Evolutionary conservation across 306 rosid species (phyloP).

Genomic region (Lathyrus tuberosus): DNA sequence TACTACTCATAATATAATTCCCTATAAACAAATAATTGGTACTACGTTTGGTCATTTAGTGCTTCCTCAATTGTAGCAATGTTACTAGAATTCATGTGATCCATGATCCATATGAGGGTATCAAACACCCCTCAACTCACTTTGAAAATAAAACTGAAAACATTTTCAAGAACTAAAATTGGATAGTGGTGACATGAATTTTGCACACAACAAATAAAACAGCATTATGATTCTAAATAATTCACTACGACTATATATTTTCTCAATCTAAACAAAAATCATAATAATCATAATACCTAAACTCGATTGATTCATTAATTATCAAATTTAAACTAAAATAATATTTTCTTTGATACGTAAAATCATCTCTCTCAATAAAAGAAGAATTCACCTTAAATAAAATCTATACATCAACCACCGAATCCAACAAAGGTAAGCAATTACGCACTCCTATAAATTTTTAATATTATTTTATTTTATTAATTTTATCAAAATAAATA

Average conservation of each 20-base stretch:
- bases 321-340: background rate
- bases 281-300: background rate
- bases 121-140: background rate
- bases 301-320: background rate
- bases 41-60: background rate
- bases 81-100: background rate
- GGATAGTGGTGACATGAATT: too few species aligned
- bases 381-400: too few species aligned
- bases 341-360: too few species aligned
- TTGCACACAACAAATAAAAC: too few species aligned
- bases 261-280: background rate
- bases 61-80: background rate
- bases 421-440: slow-evolving; percentile 10
- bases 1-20: background rate
- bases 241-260: too few species aligned
- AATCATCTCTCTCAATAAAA: background rate
- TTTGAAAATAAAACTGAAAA: too few species aligned
- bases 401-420: background rate
- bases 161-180: too few species aligned
- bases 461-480: background rate
- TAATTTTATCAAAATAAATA: too few species aligned
- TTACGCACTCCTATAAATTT: background rate
- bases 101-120: background rate
- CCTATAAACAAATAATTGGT: background rate
- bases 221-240: too few species aligned